These are phyloP conservation scores for Pseudogymnoascus sp. DNA, from an alignment of 2,329 filamentous ascomycete genomes.

Conservation along the genomic window DNA sequence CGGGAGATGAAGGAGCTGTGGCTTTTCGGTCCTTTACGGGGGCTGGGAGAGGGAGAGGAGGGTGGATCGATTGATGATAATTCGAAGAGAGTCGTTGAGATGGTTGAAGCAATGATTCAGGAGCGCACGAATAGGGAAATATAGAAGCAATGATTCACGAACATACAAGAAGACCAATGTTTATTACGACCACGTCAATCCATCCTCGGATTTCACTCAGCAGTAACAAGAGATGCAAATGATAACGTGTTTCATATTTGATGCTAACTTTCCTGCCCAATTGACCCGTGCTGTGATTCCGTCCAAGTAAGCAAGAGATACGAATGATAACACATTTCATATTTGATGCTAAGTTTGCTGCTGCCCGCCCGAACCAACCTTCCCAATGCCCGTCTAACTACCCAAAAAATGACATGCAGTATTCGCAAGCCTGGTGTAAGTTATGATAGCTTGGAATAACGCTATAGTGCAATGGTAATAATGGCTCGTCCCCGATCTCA, in stretches of 20 bases:
- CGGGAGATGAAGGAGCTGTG: constrained; percentile 44
- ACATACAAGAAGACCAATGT: background rate
- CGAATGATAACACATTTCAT: background rate
- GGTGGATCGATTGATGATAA: constrained; percentile 34
- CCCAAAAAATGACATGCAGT: constrained; percentile 6
- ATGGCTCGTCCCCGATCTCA: background rate
- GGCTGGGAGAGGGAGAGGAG: constrained; percentile 36
- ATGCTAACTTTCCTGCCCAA: background rate
- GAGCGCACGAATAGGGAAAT: constrained; percentile 12
- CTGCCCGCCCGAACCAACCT: background rate
- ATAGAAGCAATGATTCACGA: background rate
- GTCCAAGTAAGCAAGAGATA: background rate
- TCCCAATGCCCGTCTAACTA: background rate
- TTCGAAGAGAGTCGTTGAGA: constrained; percentile 25
- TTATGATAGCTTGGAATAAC: background rate
- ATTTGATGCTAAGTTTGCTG: constrained; percentile 5
- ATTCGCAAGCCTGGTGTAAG: background rate
- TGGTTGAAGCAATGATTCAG: constrained; percentile 25
- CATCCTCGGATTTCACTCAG: too few species aligned
- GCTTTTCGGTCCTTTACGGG: constrained; percentile 41
- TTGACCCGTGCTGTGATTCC: background rate
- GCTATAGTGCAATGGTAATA: background rate
- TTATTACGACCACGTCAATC: background rate
- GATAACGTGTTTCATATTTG: background rate
- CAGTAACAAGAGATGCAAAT: background rate